These are phyloP conservation scores for Boletus huronensis DNA, from an alignment of 768 basidiomycete species.

Conservation along the genomic window DNA sequence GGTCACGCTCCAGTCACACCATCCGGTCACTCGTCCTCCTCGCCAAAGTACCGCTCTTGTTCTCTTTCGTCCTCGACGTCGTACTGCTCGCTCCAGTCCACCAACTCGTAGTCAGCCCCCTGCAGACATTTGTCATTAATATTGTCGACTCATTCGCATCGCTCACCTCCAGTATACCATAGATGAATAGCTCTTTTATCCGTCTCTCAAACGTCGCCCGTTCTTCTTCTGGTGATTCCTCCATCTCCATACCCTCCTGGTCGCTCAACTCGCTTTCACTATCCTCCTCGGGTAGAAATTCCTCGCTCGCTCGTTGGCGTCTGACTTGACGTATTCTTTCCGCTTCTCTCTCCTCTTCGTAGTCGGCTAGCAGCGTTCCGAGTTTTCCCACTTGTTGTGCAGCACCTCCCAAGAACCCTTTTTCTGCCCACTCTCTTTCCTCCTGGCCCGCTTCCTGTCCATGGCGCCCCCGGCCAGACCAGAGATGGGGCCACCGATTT, in stretches of 20 bases:
- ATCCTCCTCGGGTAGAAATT: constrained; percentile 57
- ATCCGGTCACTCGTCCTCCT: constrained; percentile 46
- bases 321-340: constrained; percentile 52
- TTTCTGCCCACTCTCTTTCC: constrained; percentile 67
- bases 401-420: constrained; percentile 54
- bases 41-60: constrained; percentile 74
- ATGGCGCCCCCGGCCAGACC: constrained; percentile 52
- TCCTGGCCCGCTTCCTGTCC: constrained; percentile 56
- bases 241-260: constrained; percentile 26
- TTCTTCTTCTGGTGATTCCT: constrained; percentile 49
- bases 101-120: constrained; percentile 65
- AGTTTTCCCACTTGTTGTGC: constrained; percentile 66
- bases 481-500: constrained; percentile 62
- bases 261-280: constrained; percentile 44
- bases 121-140: constrained; percentile 26
- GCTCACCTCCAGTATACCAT: constrained; percentile 70
- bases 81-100: constrained; percentile 75
- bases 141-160: not conserved
- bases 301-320: constrained; percentile 37
- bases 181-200: constrained; percentile 69
- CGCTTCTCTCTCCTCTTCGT: constrained; percentile 75
- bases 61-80: constrained; percentile 58
- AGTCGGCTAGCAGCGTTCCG: constrained; percentile 60
- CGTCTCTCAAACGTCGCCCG: constrained; percentile 53
- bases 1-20: constrained; percentile 1